Base-by-base conservation (phyloP, 106 monocot genomes). In the Dendrobium chrysotoxum region DNA sequence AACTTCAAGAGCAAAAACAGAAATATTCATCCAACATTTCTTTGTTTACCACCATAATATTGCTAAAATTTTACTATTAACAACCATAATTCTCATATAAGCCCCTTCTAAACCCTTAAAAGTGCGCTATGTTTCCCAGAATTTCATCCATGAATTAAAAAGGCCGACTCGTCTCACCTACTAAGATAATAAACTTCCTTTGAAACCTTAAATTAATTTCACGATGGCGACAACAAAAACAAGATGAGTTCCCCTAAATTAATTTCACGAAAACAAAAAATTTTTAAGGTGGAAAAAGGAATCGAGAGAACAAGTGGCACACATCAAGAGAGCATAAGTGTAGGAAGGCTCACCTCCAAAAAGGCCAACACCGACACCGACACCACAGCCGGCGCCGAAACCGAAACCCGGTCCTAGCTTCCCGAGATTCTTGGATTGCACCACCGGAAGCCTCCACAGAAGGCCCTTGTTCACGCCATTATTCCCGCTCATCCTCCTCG, bases 361-460 rank as follows among this genome's bases (percentile, higher is more conserved):
- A 12, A 93, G 83, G 40, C 92, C 90, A 75, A 86, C 18, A 38
- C 92, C 88, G 80, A 83, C 28, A 18, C 92, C 92, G 30, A 90
- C 64, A n/a, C 92, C 92, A 54, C 92, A 90, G 53, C 92, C 92
- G 79, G 86, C 88, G 40, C 92, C 92, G 77, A 79, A 83, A 18
- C 92, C 92, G 86, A 93, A 61, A 30, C 79, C 88, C 21, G 92
- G 92, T 35, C 92, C 92, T 16, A 93, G 82, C 80, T 90, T 88
- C 16, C 92, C 92, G 77, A 90, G 35, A 11, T 83, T 85, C 66
- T 85, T 86, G 40, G 86, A 82, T 58, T 86, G 83, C 44, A 85
- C 42, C 30, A 68, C 90, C 21, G 92, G 92, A 40, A 93, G 86
- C 41, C 39, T 83, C 92, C 92, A 90, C 46, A 90, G 76, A 38